Percentiles rank a stretch among this genome's conserved stretches.
phyloP scores from a whole-genome alignment of 2,329 filamentous ascomycete species.

The Eurotiales sp. region DNA sequence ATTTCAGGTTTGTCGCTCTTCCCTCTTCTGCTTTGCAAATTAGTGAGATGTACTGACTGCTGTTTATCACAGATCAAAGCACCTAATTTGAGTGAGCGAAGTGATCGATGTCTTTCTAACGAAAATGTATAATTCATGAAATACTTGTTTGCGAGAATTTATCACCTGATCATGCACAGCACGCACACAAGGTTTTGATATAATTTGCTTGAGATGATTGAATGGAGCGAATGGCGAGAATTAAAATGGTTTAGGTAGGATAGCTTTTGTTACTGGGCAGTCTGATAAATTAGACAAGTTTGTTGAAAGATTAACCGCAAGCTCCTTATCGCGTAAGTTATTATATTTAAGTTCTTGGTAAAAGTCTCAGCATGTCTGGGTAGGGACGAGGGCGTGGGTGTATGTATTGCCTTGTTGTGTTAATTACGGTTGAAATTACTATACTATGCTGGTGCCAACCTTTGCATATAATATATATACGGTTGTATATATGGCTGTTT shows the following conservation, averaged over 20 bases:
- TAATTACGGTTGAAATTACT: too few species aligned
- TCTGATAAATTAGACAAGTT: not conserved
- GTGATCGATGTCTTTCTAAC: slow-evolving; percentile 5
- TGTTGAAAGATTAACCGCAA: too few species aligned
- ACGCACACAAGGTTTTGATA: not conserved
- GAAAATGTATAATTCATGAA: slow-evolving; percentile 12
- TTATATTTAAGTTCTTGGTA: not conserved
- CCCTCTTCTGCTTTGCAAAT: too few species aligned
- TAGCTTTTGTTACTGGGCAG: not conserved
- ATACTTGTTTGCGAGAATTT: slow-evolving; percentile 6
- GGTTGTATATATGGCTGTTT: too few species aligned
- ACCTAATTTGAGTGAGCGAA: slow-evolving; percentile 53
- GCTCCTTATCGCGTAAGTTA: not conserved
- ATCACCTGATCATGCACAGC: not conserved
- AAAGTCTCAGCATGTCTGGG: too few species aligned
- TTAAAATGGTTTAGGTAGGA: not conserved
- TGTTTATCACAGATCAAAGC: slow-evolving; percentile 59
- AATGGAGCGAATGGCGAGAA: not conserved
- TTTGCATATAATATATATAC: too few species aligned
- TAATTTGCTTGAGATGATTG: not conserved
- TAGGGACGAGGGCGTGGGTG: too few species aligned
- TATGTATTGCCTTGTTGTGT: too few species aligned
- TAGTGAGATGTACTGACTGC: too few species aligned
- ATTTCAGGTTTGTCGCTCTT: slow-evolving; percentile 66
- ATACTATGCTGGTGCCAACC: too few species aligned